These are phyloP conservation scores for Pichia scutulata DNA, from an alignment of 805 yeast genomes.

Conservation along the genomic window DNA sequence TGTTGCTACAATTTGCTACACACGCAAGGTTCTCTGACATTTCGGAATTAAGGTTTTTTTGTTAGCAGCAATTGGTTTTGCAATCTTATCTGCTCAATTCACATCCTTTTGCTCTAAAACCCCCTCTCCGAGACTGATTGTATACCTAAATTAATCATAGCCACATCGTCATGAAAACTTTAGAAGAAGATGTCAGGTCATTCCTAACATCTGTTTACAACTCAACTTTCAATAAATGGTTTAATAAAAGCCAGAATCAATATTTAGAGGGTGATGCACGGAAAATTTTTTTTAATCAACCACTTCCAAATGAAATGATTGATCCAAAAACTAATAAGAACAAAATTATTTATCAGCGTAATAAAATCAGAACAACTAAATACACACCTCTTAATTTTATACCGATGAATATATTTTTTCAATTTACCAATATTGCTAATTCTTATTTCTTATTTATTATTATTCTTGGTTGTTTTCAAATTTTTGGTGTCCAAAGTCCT, in stretches of 20 bases:
- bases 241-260: neutral
- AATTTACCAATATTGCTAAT: conserved; percentile 55
- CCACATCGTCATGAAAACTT: conserved; percentile 3
- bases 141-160: neutral
- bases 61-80: neutral
- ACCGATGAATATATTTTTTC: conserved; percentile 47
- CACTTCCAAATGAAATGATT: conserved; percentile 50
- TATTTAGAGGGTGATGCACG: conserved; percentile 22
- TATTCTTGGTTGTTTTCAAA: conserved; percentile 52
- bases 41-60: neutral
- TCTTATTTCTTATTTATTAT: conserved; percentile 48
- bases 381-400: conserved; percentile 51
- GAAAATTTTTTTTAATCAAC: conserved; percentile 48
- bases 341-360: conserved; percentile 37
- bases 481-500: conserved; percentile 68
- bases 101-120: neutral
- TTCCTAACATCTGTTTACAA: neutral
- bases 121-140: neutral
- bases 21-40: neutral
- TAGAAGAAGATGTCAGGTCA: conserved; percentile 7
- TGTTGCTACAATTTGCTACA: neutral
- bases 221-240: neutral
- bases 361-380: conserved; percentile 56
- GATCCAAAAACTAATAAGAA: conserved; percentile 47
- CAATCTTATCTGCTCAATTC: neutral